phyloP scores from a whole-genome alignment of 768 basidiomycete species.

The Cystoderma amianthinum region DNA sequence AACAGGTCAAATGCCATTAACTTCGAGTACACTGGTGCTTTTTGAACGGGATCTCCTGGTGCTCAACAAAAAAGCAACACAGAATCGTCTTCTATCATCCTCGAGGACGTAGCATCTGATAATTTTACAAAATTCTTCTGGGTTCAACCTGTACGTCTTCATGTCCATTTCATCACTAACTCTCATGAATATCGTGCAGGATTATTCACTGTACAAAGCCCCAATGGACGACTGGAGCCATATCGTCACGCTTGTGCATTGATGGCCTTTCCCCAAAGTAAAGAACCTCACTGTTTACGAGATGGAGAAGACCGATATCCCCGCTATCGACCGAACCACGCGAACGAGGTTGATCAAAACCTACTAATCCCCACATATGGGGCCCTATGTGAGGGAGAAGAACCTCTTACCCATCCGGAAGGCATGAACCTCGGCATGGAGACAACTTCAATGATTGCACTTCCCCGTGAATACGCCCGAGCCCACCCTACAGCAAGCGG shows the following conservation, averaged over 20 bases:
- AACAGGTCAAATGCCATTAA: slow-evolving; percentile 50
- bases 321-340: slow-evolving; percentile 48
- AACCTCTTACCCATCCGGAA: slow-evolving; percentile 46
- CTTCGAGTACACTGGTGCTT: slow-evolving; percentile 59
- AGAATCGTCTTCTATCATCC: slow-evolving; percentile 33
- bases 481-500: slow-evolving; percentile 44
- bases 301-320: slow-evolving; percentile 35
- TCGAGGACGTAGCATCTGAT: slow-evolving; percentile 23
- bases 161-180: too few species aligned
- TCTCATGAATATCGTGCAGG: too few species aligned
- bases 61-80: slow-evolving; percentile 24
- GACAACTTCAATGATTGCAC: too few species aligned
- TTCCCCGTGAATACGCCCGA: too few species aligned
- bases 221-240: slow-evolving; percentile 42
- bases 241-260: slow-evolving; percentile 44
- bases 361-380: too few species aligned
- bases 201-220: slow-evolving; percentile 51
- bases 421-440: slow-evolving; percentile 50
- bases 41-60: slow-evolving; percentile 34
- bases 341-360: slow-evolving; percentile 36
- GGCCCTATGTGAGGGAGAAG: slow-evolving; percentile 41
- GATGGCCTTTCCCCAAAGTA: slow-evolving; percentile 50
- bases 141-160: slow-evolving; percentile 50
- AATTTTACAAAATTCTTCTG: slow-evolving; percentile 46
- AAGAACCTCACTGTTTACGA: slow-evolving; percentile 48